Conservation (phyloP, 495 filamentous ascomycete species). For the Tuber calosporum region DNA sequence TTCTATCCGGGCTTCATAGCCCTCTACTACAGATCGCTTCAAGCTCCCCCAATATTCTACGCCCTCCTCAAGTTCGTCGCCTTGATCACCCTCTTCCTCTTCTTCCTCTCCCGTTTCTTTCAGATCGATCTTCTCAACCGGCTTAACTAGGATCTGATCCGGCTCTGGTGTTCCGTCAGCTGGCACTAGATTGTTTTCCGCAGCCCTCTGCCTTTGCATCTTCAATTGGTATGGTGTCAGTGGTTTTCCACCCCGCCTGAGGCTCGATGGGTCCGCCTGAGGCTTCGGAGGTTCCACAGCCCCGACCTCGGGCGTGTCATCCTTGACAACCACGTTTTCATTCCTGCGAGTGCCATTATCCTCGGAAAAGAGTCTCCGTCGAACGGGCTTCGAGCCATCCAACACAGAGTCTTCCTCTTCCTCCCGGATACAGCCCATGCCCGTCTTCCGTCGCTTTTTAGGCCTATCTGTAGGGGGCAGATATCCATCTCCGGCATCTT, state of each 20-base stretch:
- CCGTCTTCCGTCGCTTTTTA: slow-evolving; percentile 29
- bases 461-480: slow-evolving; percentile 27
- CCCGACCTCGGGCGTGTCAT: slow-evolving; percentile 3
- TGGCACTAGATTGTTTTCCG: background rate
- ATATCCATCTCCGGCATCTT: slow-evolving; percentile 34
- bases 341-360: slow-evolving; percentile 16
- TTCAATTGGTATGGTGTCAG: slow-evolving; percentile 38
- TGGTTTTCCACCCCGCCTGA: slow-evolving; percentile 23
- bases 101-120: slow-evolving; percentile 10
- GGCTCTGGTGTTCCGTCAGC: background rate
- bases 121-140: background rate
- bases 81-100: slow-evolving; percentile 56
- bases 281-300: slow-evolving; percentile 8
- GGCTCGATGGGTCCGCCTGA: slow-evolving; percentile 3
- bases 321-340: slow-evolving; percentile 1
- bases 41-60: slow-evolving; percentile 63
- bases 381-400: slow-evolving; percentile 10
- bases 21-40: slow-evolving; percentile 52
- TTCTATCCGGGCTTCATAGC: slow-evolving; percentile 67
- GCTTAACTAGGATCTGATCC: slow-evolving; percentile 14
- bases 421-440: slow-evolving; percentile 26
- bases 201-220: slow-evolving; percentile 26
- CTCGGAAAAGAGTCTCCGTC: background rate
- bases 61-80: slow-evolving; percentile 58
- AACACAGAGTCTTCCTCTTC: slow-evolving; percentile 18